A percentile compares a stretch with the other conserved stretches of the same genome.
These are phyloP conservation scores for Stachybotrys chartarum DNA, from an alignment of 2,329 filamentous ascomycete genomes.

Conservation along the genomic window DNA sequence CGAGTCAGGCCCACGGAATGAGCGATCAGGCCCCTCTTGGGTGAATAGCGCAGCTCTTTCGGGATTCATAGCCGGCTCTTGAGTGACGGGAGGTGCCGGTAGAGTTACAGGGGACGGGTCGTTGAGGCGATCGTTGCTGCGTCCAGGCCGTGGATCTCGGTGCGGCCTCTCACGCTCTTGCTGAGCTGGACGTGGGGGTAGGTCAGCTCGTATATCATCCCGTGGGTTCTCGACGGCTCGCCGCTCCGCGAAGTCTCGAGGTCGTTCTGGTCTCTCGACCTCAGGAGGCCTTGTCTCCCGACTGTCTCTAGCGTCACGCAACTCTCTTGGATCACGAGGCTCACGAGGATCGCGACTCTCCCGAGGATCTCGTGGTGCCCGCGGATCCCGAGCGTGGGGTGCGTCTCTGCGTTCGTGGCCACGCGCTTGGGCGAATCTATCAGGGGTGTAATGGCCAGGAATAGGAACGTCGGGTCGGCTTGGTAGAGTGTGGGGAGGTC, in stretches of 20 bases:
- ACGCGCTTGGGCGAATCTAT: constrained; percentile 35
- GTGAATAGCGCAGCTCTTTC: constrained; percentile 45
- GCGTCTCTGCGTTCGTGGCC: constrained; percentile 31
- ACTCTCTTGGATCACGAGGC: constrained; percentile 16
- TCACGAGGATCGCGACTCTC: constrained; percentile 9
- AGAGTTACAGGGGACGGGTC: constrained; percentile 14
- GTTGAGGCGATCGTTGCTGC: constrained; percentile 18
- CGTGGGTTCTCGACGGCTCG: constrained; percentile 28
- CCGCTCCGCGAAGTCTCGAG: constrained; percentile 37
- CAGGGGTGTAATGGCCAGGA: constrained; percentile 37
- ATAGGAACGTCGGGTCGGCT: constrained; percentile 52
- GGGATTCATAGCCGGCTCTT: constrained; percentile 47
- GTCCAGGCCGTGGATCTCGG: constrained; percentile 19
- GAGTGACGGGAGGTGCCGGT: constrained; percentile 13
- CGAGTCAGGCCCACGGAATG: constrained; percentile 17
- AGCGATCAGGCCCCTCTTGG: constrained; percentile 20
- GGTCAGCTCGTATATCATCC: constrained; percentile 16
- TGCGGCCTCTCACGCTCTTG: constrained; percentile 34
- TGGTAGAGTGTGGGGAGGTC: constrained; percentile 37
- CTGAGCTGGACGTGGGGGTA: constrained; percentile 29
- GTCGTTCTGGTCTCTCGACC: constrained; percentile 29
- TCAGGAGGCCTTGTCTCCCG: constrained; percentile 28
- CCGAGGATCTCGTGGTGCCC: constrained; percentile 19
- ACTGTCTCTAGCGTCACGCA: constrained; percentile 23
- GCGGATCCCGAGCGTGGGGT: constrained; percentile 19